phyloP scores from a whole-genome alignment of 2,329 filamentous ascomycete species.

The Pseudogymnoascus sp. region DNA sequence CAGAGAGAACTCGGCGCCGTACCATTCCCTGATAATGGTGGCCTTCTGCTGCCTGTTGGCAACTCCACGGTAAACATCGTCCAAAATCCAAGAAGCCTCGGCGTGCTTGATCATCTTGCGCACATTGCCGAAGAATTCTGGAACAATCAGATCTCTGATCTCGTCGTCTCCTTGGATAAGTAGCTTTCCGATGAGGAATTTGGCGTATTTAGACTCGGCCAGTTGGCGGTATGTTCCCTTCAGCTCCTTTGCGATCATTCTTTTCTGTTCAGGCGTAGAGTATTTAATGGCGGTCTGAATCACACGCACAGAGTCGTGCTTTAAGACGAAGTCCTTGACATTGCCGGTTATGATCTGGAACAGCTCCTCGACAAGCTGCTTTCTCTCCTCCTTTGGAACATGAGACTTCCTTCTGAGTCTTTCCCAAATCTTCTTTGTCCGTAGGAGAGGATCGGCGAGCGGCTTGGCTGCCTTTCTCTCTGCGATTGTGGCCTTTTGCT shows the following conservation, averaged over 20 bases:
- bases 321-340: constrained; percentile 93
- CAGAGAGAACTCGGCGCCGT: constrained; percentile 84
- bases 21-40: constrained; percentile 85
- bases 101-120: constrained; percentile 91
- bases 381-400: constrained; percentile 80
- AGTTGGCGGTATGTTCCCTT: constrained; percentile 76
- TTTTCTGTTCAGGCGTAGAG: constrained; percentile 73
- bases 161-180: constrained; percentile 85
- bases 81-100: constrained; percentile 94
- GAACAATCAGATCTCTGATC: constrained; percentile 80
- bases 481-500: constrained; percentile 80
- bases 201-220: constrained; percentile 92
- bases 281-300: constrained; percentile 98
- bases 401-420: constrained; percentile 86
- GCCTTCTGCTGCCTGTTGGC: constrained; percentile 83
- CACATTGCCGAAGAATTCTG: constrained; percentile 91
- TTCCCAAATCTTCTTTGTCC: constrained; percentile 97
- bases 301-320: constrained; percentile 94
- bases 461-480: constrained; percentile 92
- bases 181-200: constrained; percentile 93
- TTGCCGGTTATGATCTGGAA: constrained; percentile 86
- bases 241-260: constrained; percentile 78
- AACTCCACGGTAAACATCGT: constrained; percentile 88
- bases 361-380: constrained; percentile 78
- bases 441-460: constrained; percentile 78